Conservation (phyloP, 116 monocot genomes). For the Zostera marina region DNA sequence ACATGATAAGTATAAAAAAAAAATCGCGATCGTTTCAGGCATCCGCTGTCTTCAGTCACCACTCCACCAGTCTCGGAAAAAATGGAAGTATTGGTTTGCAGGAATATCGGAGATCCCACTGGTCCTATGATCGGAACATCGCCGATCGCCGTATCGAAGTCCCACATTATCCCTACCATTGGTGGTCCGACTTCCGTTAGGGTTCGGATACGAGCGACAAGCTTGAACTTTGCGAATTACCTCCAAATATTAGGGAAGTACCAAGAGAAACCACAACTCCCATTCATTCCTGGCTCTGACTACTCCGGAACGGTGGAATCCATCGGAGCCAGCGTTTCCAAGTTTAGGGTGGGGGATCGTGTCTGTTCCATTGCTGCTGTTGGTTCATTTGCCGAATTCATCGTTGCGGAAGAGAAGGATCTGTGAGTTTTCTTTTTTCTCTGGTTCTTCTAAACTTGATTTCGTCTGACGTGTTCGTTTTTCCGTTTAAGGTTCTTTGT, state of each 20-base stretch:
- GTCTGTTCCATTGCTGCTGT: conserved; percentile 56
- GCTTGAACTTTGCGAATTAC: conserved; percentile 88
- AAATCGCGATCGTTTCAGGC: no score
- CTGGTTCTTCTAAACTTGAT: no score
- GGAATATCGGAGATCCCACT: conserved; percentile 67
- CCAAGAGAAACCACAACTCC: conserved; percentile 82
- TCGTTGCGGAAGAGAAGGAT: conserved; percentile 72
- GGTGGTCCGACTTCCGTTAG: conserved; percentile 50
- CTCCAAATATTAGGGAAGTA: conserved; percentile 84
- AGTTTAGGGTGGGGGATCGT: conserved; percentile 53
- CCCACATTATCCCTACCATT: conserved; percentile 42
- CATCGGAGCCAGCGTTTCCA: conserved; percentile 39
- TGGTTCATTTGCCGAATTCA: conserved; percentile 59
- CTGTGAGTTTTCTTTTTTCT: conserved; percentile 30
- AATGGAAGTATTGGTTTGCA: conserved; percentile 83
- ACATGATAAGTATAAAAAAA: no score
- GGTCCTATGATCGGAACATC: conserved; percentile 29
- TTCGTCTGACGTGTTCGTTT: background rate
- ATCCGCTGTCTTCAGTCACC: no score
- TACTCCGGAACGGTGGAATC: conserved; percentile 73
- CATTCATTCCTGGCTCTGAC: conserved; percentile 86
- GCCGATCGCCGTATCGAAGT: conserved; percentile 28
- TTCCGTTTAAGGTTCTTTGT: conserved; percentile 41
- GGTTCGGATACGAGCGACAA: conserved; percentile 53
- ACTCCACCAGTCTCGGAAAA: no score